These are phyloP conservation scores for Fraxinus velutina DNA, from an alignment of 305 asterid genomes.

Conservation along the genomic window DNA sequence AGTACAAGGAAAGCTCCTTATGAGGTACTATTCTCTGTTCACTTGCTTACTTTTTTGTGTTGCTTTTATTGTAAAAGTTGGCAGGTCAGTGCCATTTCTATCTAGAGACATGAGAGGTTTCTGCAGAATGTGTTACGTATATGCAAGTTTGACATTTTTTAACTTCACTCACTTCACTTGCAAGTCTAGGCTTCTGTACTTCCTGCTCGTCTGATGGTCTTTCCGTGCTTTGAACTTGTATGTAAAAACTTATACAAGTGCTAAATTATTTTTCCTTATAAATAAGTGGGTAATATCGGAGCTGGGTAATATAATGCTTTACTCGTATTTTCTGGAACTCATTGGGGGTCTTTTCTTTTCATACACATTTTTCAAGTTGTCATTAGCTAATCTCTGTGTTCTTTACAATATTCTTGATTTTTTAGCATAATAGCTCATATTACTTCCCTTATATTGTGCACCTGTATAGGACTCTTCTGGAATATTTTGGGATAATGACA, in stretches of 20 bases:
- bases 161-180: constrained; percentile 1
- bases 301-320: neutral
- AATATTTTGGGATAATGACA: constrained; percentile 97
- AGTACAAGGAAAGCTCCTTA: constrained; percentile 97
- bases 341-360: neutral
- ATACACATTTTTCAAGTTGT: neutral
- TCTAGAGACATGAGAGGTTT: constrained; percentile 25
- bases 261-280: constrained; percentile 7
- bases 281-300: neutral
- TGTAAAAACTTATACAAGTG: neutral
- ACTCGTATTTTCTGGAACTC: neutral
- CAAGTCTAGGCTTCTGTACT: neutral
- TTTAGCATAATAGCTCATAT: neutral
- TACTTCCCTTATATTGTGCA: constrained; percentile 17
- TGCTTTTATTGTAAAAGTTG: constrained; percentile 12
- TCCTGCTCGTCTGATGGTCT: neutral
- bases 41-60: constrained; percentile 17
- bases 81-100: neutral
- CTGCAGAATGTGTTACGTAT: constrained; percentile 2
- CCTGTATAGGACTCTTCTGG: constrained; percentile 80
- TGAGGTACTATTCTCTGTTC: constrained; percentile 53
- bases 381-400: neutral
- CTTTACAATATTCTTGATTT: neutral
- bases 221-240: constrained; percentile 10
- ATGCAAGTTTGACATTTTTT: constrained; percentile 7